phyloP scores from a whole-genome alignment of 2,329 filamentous ascomycete genomes.

The Stachybotrys chartarum region DNA sequence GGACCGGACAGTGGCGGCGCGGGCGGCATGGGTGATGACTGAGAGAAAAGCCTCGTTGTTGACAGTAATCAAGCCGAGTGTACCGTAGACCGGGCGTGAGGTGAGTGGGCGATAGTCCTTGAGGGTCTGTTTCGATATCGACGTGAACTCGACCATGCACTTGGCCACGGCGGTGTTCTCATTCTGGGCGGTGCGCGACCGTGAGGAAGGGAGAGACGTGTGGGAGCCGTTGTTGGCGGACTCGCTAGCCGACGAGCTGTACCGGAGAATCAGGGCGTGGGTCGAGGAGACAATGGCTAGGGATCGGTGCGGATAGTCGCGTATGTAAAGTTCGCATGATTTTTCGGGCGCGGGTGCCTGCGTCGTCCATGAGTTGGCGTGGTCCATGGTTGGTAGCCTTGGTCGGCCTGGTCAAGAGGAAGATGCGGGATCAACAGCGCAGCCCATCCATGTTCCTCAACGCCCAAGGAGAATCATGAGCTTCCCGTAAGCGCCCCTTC shows the following conservation, averaged over 20 bases:
- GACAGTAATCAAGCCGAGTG: slow-evolving; percentile 79
- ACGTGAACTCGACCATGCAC: slow-evolving; percentile 85
- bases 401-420: slow-evolving; percentile 4
- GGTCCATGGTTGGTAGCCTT: slow-evolving; percentile 35
- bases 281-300: slow-evolving; percentile 77
- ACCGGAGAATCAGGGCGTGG: slow-evolving; percentile 78
- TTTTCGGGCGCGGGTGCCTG: slow-evolving; percentile 45
- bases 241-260: slow-evolving; percentile 61
- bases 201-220: slow-evolving; percentile 41
- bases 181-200: slow-evolving; percentile 31
- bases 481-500: too few relatives aligned
- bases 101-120: slow-evolving; percentile 71
- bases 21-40: slow-evolving; percentile 72
- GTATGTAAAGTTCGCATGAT: slow-evolving; percentile 73
- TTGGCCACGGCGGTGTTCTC: slow-evolving; percentile 43
- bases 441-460: slow-evolving; percentile 9
- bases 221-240: slow-evolving; percentile 51
- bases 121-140: slow-evolving; percentile 57
- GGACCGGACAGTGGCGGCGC: slow-evolving; percentile 75
- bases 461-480: too few relatives aligned
- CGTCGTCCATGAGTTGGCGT: slow-evolving; percentile 35
- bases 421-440: slow-evolving; percentile 5
- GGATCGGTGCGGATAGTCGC: slow-evolving; percentile 79
- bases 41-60: slow-evolving; percentile 83
- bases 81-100: slow-evolving; percentile 71